Evolutionary conservation across 352 stramenopile genomes (phyloP).

Genomic region (Thalassiosira livingstoniorum): DNA sequence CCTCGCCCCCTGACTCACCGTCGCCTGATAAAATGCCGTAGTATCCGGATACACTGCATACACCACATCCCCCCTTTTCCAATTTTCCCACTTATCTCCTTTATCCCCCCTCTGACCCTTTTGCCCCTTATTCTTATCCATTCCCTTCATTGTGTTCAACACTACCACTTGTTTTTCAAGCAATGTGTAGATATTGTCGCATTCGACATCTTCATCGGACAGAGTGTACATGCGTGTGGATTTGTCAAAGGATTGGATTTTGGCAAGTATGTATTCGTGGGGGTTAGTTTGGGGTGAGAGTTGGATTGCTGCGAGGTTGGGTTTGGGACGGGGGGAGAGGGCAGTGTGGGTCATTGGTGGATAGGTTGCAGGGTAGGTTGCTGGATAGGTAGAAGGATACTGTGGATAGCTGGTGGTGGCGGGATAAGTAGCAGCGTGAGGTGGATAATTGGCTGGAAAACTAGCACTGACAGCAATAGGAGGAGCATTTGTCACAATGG

Average conservation of each 20-base stretch:
- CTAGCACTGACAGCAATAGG: too few species aligned
- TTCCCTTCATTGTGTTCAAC: slow-evolving; percentile 46
- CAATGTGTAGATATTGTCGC: slow-evolving; percentile 78
- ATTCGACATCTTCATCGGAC: slow-evolving; percentile 77
- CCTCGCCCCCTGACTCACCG: slow-evolving; percentile 55
- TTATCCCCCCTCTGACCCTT: slow-evolving; percentile 71
- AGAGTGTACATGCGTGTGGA: slow-evolving; percentile 74
- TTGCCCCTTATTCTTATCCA: slow-evolving; percentile 48
- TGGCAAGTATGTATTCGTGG: slow-evolving; percentile 81
- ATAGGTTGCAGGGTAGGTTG: background rate
- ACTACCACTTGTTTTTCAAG: slow-evolving; percentile 69
- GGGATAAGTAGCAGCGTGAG: background rate
- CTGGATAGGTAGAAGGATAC: background rate
- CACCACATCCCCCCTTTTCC: slow-evolving; percentile 63
- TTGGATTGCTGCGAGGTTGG: slow-evolving; percentile 77
- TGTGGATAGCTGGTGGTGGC: too few species aligned
- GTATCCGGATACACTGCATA: slow-evolving; percentile 84
- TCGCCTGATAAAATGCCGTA: slow-evolving; percentile 81
- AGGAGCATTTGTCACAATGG: too few species aligned
- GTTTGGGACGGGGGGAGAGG: background rate
- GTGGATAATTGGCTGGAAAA: background rate
- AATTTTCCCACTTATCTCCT: slow-evolving; percentile 63
- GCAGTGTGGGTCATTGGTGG: slow-evolving; percentile 9
- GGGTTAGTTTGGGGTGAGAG: slow-evolving; percentile 49
- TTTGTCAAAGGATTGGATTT: slow-evolving; percentile 74